Conservation (phyloP, 495 filamentous ascomycete genomes). For the Niebla homalea region DNA sequence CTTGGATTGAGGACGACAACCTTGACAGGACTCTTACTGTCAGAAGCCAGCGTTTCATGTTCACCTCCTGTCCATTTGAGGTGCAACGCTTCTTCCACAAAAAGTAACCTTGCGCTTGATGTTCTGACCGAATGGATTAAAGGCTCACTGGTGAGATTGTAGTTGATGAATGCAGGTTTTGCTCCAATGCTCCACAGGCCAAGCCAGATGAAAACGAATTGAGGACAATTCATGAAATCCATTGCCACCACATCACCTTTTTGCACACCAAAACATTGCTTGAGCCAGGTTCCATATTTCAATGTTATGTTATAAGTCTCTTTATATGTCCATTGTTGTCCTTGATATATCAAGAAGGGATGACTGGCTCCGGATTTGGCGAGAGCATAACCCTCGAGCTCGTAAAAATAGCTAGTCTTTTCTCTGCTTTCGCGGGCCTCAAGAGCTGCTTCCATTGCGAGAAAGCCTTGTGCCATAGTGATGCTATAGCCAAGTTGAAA, state of each 20-base stretch:
- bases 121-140: slow-evolving; percentile 67
- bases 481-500: slow-evolving; percentile 54
- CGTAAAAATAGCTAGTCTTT: slow-evolving; percentile 64
- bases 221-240: slow-evolving; percentile 75
- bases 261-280: slow-evolving; percentile 52
- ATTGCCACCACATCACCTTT: slow-evolving; percentile 75
- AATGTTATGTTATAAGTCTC: slow-evolving; percentile 62
- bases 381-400: slow-evolving; percentile 56
- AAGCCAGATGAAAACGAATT: slow-evolving; percentile 71
- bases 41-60: slow-evolving; percentile 28
- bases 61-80: slow-evolving; percentile 34
- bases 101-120: slow-evolving; percentile 52
- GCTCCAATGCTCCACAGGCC: slow-evolving; percentile 85
- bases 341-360: slow-evolving; percentile 61
- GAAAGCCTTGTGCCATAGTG: slow-evolving; percentile 34
- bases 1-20: slow-evolving; percentile 51
- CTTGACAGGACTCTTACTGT: slow-evolving; percentile 34
- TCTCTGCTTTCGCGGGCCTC: slow-evolving; percentile 38
- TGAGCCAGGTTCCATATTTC: slow-evolving; percentile 74
- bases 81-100: slow-evolving; percentile 64
- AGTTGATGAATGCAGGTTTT: slow-evolving; percentile 87
- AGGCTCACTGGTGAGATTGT: slow-evolving; percentile 66
- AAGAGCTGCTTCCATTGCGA: slow-evolving; percentile 30
- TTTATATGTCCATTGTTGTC: slow-evolving; percentile 65
- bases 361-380: slow-evolving; percentile 40